Evolutionary conservation across 768 basidiomycete genomes (phyloP).

Genomic region (Austroboletus festivus): DNA sequence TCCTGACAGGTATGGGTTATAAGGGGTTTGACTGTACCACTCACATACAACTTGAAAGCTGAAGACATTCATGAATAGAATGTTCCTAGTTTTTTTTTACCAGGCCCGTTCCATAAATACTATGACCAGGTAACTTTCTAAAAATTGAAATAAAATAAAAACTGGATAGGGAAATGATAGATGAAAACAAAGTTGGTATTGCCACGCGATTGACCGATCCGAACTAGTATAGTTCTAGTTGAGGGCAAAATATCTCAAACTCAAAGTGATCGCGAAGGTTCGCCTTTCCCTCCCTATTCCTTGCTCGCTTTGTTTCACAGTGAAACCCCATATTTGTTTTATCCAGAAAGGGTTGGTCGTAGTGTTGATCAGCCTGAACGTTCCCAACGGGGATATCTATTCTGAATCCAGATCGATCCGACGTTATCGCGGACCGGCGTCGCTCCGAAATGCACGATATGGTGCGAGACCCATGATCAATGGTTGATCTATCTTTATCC

Average conservation of each 20-base stretch:
- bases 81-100: too few species aligned
- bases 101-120: not conserved
- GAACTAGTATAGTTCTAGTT: not conserved
- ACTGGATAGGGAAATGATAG: not conserved
- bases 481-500: conserved; percentile 2
- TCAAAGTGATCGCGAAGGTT: not conserved
- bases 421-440: conserved; percentile 11
- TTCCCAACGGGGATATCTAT: conserved; percentile 11
- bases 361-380: conserved; percentile 13
- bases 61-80: too few species aligned
- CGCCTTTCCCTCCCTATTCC: not conserved
- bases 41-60: too few species aligned
- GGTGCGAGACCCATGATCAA: not conserved
- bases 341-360: not conserved
- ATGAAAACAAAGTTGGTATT: not conserved
- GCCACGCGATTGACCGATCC: not conserved
- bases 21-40: too few species aligned
- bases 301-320: not conserved
- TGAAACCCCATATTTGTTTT: conserved; percentile 1
- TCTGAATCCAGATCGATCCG: conserved; percentile 21
- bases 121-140: not conserved
- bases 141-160: not conserved
- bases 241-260: not conserved
- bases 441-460: not conserved
- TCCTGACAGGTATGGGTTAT: too few species aligned